phyloP scores from a whole-genome alignment of 208 protist species.

The Trypanosoma congolense region DNA sequence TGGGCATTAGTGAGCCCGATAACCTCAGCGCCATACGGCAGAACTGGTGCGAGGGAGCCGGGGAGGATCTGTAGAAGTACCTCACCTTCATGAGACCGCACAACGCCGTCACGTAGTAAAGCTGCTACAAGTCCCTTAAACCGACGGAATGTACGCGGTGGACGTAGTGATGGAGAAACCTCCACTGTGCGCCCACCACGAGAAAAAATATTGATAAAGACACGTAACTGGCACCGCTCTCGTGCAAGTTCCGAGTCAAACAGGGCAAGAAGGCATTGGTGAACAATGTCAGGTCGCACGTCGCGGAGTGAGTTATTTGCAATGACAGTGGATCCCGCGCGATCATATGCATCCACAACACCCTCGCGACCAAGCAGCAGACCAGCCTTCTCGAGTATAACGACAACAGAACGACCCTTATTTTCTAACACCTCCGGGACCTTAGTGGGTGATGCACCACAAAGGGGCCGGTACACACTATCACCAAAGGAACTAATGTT shows the following conservation, averaged over 20 bases:
- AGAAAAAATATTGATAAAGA: constrained; percentile 79
- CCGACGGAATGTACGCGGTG: constrained; percentile 83
- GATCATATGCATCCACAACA: constrained; percentile 82
- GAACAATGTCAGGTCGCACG: constrained; percentile 87
- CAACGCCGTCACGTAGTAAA: constrained; percentile 72
- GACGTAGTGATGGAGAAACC: constrained; percentile 77
- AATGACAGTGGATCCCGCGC: constrained; percentile 71
- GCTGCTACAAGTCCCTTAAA: constrained; percentile 81
- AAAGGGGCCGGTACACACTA: constrained; percentile 13
- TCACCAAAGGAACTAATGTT: neutral
- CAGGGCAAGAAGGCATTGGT: constrained; percentile 89
- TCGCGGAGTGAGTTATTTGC: constrained; percentile 66
- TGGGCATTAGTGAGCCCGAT: constrained; percentile 69
- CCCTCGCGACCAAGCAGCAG: constrained; percentile 68
- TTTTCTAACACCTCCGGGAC: neutral
- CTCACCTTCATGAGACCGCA: constrained; percentile 56
- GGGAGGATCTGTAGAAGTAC: constrained; percentile 75
- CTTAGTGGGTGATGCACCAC: neutral
- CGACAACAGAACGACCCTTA: constrained; percentile 37
- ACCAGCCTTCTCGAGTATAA: constrained; percentile 84
- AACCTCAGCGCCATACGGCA: constrained; percentile 76
- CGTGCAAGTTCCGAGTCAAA: constrained; percentile 80
- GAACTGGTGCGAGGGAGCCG: constrained; percentile 74
- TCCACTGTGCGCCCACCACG: constrained; percentile 75
- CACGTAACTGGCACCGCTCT: constrained; percentile 59